phyloP scores from a whole-genome alignment of 2,329 filamentous ascomycete genomes.

The Polychaeton citri region DNA sequence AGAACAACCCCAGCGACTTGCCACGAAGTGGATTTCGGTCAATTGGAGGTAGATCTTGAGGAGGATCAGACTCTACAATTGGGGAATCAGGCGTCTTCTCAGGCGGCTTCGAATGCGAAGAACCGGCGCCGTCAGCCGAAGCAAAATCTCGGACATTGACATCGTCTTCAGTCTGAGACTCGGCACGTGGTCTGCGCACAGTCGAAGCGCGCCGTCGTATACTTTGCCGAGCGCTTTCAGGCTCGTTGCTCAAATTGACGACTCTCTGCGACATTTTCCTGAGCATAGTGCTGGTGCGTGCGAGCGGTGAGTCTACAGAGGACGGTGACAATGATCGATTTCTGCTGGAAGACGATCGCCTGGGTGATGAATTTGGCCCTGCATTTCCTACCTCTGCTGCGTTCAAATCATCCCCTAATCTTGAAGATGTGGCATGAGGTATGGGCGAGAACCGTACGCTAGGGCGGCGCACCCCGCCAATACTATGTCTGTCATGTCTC shows the following conservation, averaged over 20 bases:
- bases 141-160: neutral
- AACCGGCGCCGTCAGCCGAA: conserved; percentile 10
- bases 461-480: conserved; percentile 4
- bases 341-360: conserved; percentile 36
- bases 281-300: conserved; percentile 37
- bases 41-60: conserved; percentile 12
- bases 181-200: conserved; percentile 7
- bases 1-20: conserved; percentile 72
- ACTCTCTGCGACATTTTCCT: conserved; percentile 87
- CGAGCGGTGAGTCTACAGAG: conserved; percentile 32
- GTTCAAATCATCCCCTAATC: conserved; percentile 47
- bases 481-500: conserved; percentile 32
- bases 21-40: conserved; percentile 66
- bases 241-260: conserved; percentile 91
- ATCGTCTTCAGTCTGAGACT: neutral
- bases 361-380: conserved; percentile 43
- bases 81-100: conserved; percentile 19
- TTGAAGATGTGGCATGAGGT: conserved; percentile 28
- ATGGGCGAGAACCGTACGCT: conserved; percentile 40
- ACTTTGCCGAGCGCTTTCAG: conserved; percentile 64
- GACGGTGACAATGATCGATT: conserved; percentile 34
- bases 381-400: conserved; percentile 46
- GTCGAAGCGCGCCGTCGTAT: conserved; percentile 49
- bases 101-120: conserved; percentile 13
- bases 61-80: conserved; percentile 7